Base-by-base conservation (phyloP, 352 stramenopile species). In the Phytophthora meadii region DNA sequence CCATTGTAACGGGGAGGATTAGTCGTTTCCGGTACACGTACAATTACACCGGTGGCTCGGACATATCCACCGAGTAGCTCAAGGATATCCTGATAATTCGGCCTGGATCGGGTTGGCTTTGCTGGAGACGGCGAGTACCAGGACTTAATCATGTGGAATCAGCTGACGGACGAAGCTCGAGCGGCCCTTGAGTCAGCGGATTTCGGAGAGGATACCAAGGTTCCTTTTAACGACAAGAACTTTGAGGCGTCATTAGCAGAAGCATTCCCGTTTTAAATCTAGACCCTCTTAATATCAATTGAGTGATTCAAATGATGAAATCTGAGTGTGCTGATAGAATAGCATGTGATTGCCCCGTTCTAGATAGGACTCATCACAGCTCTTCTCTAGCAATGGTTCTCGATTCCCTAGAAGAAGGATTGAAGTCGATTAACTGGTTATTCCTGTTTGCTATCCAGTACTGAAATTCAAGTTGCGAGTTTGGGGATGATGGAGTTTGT, bases 81-180 rank as follows among this genome's bases (percentile, higher is more conserved):
- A 53, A 39, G 19, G 1, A 11, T 34, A 53, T 27, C 22, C 28
- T 4, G 46, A 39, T 15, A 12, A 39, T 15, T 24, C 17, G 19
- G 22, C 24, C 11, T 41, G 36, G 36, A n/a, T 41, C 10, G 2
- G 4, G 46, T 40, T 53, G 7, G 19, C 11, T 39, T 41, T 53
- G 22, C 10, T 27, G 4, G 27, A 1, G 36, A 41, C 36, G 36
- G 46, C 8, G 24, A 53, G 15, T 53, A 40, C 28, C 47, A 54
- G 47, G 47, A 54, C 30, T 30, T 54, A 15, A 41, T 54, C 27
- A 54, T 54, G 47, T 55, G 48, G 48, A 19, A 42, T 22, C 48
- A 55, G 24, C 48, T 55, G 0, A 9, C 48, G 1, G 17, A 55
- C 17, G 0, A 32, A 8, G 28, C 48, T 9, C 48, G 48, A 6